Conservation (phyloP, 345 rosid species). For the Aurinia saxatilis region DNA sequence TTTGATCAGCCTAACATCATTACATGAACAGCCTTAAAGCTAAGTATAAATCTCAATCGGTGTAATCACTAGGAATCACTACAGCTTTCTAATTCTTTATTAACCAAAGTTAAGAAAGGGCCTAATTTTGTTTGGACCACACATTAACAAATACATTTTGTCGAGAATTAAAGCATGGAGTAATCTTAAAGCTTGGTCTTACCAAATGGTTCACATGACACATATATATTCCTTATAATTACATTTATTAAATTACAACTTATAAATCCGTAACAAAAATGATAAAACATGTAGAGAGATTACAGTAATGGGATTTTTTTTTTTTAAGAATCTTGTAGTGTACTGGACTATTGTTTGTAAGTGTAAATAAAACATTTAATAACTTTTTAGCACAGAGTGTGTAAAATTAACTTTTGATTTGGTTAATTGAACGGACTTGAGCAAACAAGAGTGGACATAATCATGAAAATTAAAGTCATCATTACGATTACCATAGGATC, state of each 20-base stretch:
- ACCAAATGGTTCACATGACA: conserved; percentile 19
- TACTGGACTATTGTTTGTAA: no score
- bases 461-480: conserved; percentile 18
- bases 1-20: conserved; percentile 25
- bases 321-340: no score
- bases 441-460: conserved; percentile 18
- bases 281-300: no score
- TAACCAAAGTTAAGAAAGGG: background rate
- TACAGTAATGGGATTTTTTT: no score
- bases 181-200: conserved; percentile 22
- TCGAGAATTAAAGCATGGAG: conserved; percentile 10
- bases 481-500: conserved; percentile 7
- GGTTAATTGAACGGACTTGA: background rate
- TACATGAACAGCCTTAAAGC: conserved; percentile 30
- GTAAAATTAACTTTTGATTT: background rate
- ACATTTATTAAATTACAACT: background rate
- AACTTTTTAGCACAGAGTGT: background rate
- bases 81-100: conserved; percentile 16
- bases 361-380: no score
- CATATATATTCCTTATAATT: background rate
- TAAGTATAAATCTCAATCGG: conserved; percentile 20
- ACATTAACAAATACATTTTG: conserved; percentile 4
- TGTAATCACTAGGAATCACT: conserved; percentile 28
- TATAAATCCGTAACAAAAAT: background rate
- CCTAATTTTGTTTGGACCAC: conserved; percentile 23